Evolutionary conservation across 305 asterid species (phyloP), one percentile per base, ranked within the genome.

Genomic region (Fraxinus platypoda): DNA sequence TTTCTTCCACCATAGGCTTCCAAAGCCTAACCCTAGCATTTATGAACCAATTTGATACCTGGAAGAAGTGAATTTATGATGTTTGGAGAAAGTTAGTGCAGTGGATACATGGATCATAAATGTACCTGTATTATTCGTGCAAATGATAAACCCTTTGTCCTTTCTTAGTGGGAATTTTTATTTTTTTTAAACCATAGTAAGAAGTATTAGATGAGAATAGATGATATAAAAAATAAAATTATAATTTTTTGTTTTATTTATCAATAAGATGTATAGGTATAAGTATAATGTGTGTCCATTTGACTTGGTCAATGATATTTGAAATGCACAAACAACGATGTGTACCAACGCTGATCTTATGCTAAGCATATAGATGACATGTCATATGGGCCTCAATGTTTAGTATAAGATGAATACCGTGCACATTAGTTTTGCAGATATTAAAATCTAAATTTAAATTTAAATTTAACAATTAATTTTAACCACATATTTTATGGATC

Each of bases 11-110:
- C 97, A 93, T 93, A 9, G 97, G 97, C 85, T 93, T 93, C 97
- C 97, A 93, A 33, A 93, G 87, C 28, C 97, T 90, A 83, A 93
- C 97, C 92, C 97, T 89, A 81, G 97, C 97, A 90, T 93, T 93
- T 84, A 93, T 93, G 90, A 93, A 93, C 97, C 97, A 93, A 83
- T 93, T 93, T 37, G 98, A 91, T 17, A 94, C 98, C 98, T 94
- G 89, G 41, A 77, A 78, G 79, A 31, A 30, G 15, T n/a, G 21
- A 72, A 77, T 75, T 82, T 81, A 81, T 78, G 66, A 54, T 4
- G 70, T 41, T 72, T 49, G 68, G 23, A n/a, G 49, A 62, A 23
- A 43, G 80, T 68, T 28, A 41, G 13, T 76, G 52, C 79, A 33
- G 80, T 77, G 70, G 80, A 84, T 80, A 78, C 52, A 77, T 21